phyloP scores from a whole-genome alignment of 2,329 filamentous ascomycete species.

The Fusarium graminum region DNA sequence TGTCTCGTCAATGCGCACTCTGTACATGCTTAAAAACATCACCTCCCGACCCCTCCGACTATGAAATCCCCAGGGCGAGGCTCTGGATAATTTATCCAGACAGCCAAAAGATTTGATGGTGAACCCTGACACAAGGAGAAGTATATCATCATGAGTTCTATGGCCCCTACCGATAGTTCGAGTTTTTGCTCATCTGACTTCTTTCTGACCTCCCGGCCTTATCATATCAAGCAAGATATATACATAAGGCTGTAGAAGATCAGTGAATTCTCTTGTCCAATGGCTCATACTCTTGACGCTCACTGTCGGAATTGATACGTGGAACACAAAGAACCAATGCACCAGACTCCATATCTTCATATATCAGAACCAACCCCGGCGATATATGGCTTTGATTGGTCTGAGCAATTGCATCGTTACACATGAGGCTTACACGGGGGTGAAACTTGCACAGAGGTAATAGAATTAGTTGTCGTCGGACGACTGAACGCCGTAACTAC shows the following conservation, averaged over 20 bases:
- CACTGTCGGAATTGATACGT: too few species aligned
- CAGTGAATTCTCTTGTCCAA: too few species aligned
- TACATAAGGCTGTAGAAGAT: too few species aligned
- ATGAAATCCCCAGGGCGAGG: background rate
- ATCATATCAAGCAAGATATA: background rate
- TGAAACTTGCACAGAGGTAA: background rate
- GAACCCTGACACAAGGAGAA: constrained; percentile 24
- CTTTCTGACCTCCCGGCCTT: background rate
- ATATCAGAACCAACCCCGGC: too few species aligned
- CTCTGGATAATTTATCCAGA: constrained; percentile 19
- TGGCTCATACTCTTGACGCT: too few species aligned
- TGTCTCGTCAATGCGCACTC: too few species aligned
- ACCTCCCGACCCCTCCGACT: background rate
- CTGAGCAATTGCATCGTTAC: background rate
- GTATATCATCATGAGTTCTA: constrained; percentile 28
- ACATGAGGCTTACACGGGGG: background rate
- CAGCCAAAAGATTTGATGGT: constrained; percentile 3
- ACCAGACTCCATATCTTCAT: background rate
- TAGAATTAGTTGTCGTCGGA: constrained; percentile 6
- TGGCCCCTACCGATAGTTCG: constrained; percentile 1
- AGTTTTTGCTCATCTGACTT: background rate
- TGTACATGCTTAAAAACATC: too few species aligned
- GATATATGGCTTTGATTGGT: background rate
- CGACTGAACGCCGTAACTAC: background rate
- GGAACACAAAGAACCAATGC: background rate